Evolutionary conservation across 2,329 filamentous ascomycete species (phyloP).

Genomic region (Fusarium circinatum): DNA sequence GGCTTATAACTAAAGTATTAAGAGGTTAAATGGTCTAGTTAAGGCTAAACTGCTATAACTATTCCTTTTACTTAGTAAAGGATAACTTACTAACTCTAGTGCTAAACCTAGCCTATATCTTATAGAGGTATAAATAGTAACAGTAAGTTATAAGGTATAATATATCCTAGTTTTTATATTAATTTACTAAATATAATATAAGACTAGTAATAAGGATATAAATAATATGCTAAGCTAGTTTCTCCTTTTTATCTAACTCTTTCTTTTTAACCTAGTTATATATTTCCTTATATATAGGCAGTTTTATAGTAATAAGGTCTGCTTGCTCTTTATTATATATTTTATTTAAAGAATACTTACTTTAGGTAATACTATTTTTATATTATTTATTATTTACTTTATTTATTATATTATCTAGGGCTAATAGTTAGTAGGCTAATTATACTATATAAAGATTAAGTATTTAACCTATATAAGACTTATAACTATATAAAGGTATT

Average conservation of each 20-base stretch:
- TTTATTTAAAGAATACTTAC: background rate
- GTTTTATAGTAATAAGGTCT: background rate
- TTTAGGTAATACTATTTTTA: background rate
- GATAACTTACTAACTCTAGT: background rate
- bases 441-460: no score
- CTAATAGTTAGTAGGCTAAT: no score
- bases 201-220: background rate
- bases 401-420: no score
- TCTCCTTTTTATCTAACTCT: background rate
- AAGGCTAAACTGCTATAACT: background rate
- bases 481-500: no score
- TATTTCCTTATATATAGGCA: background rate
- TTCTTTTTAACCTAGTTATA: background rate
- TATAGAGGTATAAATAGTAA: background rate
- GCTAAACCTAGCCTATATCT: background rate
- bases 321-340: background rate
- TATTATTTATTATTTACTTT: no score
- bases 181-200: background rate
- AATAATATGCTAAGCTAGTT: background rate
- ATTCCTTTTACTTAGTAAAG: background rate
- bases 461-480: no score
- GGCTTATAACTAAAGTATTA: background rate
- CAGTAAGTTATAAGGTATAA: background rate
- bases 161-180: background rate
- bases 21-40: background rate